Percentiles rank a stretch among this genome's conserved stretches.
phyloP scores from a whole-genome alignment of 768 basidiomycete genomes.

The Mycena leptocephala region DNA sequence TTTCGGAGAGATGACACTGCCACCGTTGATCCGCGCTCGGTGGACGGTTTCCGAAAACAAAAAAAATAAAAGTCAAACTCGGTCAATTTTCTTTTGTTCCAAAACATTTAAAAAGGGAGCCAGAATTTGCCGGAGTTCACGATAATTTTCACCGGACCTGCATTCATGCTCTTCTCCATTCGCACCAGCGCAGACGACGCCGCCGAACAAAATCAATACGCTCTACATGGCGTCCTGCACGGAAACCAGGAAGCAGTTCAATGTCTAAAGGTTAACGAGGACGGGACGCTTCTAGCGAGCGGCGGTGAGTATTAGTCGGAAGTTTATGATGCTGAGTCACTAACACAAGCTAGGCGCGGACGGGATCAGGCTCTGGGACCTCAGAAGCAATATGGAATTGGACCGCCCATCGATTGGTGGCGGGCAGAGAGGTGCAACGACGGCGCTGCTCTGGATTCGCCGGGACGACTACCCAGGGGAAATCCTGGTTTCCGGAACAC shows the following conservation, averaged over 20 bases:
- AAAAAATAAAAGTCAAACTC: too few species aligned
- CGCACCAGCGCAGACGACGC: not conserved
- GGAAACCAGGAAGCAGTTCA: not conserved
- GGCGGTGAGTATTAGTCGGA: slow-evolving; percentile 5
- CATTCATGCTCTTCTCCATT: not conserved
- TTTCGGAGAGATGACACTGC: too few species aligned
- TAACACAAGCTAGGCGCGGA: slow-evolving; percentile 4
- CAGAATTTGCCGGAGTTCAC: too few species aligned
- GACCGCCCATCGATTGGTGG: not conserved
- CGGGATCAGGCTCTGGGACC: slow-evolving; percentile 19
- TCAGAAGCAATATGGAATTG: not conserved
- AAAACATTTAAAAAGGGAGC: too few species aligned
- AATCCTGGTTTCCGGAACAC: slow-evolving; percentile 25
- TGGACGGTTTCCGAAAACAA: too few species aligned
- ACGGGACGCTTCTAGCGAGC: slow-evolving; percentile 17
- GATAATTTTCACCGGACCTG: too few species aligned
- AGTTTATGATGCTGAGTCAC: not conserved
- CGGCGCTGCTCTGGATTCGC: slow-evolving; percentile 24
- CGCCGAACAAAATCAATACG: not conserved
- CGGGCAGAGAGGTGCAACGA: slow-evolving; percentile 15
- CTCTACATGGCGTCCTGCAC: not conserved
- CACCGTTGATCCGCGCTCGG: too few species aligned
- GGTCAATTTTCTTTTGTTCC: too few species aligned
- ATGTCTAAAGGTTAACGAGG: not conserved
- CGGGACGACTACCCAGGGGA: slow-evolving; percentile 29